Conservation (phyloP, 2,329 filamentous ascomycete genomes). For the Colletotrichum eleusines region DNA sequence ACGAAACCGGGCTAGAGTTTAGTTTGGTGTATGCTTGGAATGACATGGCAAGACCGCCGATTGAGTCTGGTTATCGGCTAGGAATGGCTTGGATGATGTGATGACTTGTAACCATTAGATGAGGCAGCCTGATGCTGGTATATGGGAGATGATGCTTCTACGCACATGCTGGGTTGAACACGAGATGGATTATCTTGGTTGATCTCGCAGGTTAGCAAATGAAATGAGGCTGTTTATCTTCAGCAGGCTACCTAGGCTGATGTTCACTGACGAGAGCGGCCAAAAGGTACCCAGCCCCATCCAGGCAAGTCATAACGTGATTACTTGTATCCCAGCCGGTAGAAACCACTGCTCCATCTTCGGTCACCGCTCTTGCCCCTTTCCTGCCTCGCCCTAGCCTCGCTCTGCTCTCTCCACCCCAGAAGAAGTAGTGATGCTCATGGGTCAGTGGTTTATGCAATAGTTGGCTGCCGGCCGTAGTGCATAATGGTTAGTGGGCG, state of each 20-base stretch:
- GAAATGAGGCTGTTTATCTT: background rate
- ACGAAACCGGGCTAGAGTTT: slow-evolving; percentile 4
- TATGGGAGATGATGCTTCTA: background rate
- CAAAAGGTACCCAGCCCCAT: no score
- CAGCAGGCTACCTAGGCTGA: background rate
- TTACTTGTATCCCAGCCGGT: background rate
- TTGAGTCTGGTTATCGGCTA: background rate
- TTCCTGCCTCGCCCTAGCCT: no score
- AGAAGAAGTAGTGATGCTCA: background rate
- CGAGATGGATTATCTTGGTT: background rate
- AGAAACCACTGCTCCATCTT: background rate
- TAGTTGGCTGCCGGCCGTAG: background rate
- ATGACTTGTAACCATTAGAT: slow-evolving; percentile 16
- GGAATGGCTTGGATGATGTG: slow-evolving; percentile 16
- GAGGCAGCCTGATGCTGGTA: slow-evolving; percentile 5
- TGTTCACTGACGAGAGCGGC: background rate
- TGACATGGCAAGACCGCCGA: background rate
- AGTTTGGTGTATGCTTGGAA: slow-evolving; percentile 5
- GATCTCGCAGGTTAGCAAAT: background rate
- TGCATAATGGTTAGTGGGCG: background rate
- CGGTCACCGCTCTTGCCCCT: background rate
- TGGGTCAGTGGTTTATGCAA: background rate
- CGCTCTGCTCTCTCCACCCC: background rate
- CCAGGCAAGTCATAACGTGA: no score
- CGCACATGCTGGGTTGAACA: background rate